Percentiles rank a stretch among this genome's conserved stretches.
These are phyloP conservation scores for Sporisorium sorghi DNA, from an alignment of 1,284 basidiomycete species.

Conservation along the genomic window DNA sequence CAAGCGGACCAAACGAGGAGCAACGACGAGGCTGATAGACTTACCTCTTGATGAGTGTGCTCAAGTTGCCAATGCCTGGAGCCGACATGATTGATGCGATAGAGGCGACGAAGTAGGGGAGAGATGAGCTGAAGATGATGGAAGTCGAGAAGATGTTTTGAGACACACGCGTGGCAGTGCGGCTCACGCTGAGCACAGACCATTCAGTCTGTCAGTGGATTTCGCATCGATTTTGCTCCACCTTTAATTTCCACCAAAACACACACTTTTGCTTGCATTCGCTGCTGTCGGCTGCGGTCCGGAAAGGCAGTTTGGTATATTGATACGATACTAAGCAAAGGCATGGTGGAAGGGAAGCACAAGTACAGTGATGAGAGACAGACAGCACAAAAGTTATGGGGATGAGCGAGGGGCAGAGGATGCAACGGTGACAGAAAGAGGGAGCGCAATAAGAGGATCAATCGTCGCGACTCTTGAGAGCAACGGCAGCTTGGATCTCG, in stretches of 20 bases:
- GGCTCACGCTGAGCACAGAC: constrained; percentile 9
- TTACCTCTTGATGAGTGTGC: constrained; percentile 66
- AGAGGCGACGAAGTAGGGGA: not conserved
- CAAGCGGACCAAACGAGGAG: not conserved
- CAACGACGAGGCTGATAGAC: too few species aligned
- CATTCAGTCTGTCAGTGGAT: not conserved
- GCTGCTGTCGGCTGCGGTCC: too few species aligned
- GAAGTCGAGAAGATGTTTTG: constrained; percentile 13
- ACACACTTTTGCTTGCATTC: not conserved
- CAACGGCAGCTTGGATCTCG: constrained; percentile 51
- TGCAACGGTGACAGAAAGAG: constrained; percentile 2
- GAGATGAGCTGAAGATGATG: constrained; percentile 13
- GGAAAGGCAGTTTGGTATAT: constrained; percentile 14
- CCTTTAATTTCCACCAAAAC: not conserved
- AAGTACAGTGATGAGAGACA: constrained; percentile 1
- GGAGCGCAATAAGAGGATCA: constrained; percentile 5
- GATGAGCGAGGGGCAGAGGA: not conserved
- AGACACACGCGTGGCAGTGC: constrained; percentile 11
- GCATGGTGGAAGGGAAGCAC: not conserved
- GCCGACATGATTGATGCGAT: constrained; percentile 42
- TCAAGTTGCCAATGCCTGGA: constrained; percentile 64
- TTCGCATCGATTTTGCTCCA: not conserved
- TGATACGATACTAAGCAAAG: not conserved
- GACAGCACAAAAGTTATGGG: too few species aligned
- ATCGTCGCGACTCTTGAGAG: constrained; percentile 53